These are phyloP conservation scores for Fraxinus americana DNA, from an alignment of 257 asterid species.

Conservation along the genomic window DNA sequence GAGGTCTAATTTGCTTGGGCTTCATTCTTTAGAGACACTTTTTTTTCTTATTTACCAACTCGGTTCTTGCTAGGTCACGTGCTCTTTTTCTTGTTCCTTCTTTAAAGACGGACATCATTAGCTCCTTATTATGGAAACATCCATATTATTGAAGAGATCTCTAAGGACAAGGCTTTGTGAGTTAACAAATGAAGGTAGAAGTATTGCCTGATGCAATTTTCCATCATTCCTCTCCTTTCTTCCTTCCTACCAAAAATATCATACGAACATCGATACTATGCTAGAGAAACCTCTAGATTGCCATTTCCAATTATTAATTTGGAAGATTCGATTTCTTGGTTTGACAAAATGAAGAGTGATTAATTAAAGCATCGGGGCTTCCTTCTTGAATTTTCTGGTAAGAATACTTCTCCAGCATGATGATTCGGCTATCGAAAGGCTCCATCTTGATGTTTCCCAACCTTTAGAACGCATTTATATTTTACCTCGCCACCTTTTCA, in stretches of 20 bases:
- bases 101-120: background rate
- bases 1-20: background rate
- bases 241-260: background rate
- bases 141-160: background rate
- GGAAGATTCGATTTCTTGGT: too few species aligned
- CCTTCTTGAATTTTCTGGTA: background rate
- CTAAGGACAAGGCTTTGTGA: background rate
- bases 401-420: background rate
- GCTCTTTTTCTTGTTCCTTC: background rate
- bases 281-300: background rate
- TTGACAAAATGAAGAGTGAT: background rate
- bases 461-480: background rate
- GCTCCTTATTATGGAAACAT: background rate
- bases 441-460: background rate
- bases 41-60: background rate
- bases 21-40: too few species aligned
- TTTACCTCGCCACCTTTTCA: background rate
- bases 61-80: background rate
- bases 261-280: background rate
- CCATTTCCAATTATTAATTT: background rate
- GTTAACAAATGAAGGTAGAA: background rate
- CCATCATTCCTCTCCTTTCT: background rate
- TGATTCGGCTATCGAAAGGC: background rate
- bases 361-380: background rate
- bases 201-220: background rate